Percentiles rank a stretch among this genome's conserved stretches.
Evolutionary conservation across 2,329 filamentous ascomycete genomes (phyloP).

Genomic region (Fusarium brevicatenulatum): DNA sequence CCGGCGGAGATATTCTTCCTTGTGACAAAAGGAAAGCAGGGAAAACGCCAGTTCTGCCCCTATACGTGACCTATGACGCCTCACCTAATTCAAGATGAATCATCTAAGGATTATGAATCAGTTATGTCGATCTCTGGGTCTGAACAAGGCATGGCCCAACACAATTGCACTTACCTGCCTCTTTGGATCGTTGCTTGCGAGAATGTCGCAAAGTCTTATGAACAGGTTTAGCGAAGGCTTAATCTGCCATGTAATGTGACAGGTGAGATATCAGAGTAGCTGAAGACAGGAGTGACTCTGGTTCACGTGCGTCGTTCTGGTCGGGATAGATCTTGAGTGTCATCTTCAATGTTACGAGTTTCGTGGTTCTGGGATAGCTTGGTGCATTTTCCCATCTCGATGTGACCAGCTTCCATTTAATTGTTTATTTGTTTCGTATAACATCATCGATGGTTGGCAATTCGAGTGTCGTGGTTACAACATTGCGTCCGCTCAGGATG

Average conservation of each 20-base stretch:
- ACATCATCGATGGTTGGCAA: not conserved
- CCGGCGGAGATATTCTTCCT: not conserved
- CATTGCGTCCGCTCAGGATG: not conserved
- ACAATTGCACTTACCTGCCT: not conserved
- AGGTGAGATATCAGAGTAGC: not conserved
- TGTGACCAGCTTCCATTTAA: not conserved
- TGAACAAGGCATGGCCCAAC: not conserved
- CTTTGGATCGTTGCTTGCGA: not conserved
- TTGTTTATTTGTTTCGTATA: not conserved
- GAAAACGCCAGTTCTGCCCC: not conserved
- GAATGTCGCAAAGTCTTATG: not conserved
- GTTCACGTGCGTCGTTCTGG: no score
- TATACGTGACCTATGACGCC: not conserved
- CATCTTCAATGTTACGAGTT: not conserved
- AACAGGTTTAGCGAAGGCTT: not conserved
- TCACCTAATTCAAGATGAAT: not conserved
- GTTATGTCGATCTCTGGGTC: not conserved
- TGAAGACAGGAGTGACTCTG: not conserved
- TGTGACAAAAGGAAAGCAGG: not conserved
- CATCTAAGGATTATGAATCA: not conserved
- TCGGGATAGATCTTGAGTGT: not conserved
- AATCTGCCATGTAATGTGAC: not conserved
- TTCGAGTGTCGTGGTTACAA: not conserved
- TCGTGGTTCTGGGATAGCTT: not conserved
- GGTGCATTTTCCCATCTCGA: not conserved